These are phyloP conservation scores for Starmerella floris DNA, from an alignment of 805 yeast genomes.

Conservation along the genomic window DNA sequence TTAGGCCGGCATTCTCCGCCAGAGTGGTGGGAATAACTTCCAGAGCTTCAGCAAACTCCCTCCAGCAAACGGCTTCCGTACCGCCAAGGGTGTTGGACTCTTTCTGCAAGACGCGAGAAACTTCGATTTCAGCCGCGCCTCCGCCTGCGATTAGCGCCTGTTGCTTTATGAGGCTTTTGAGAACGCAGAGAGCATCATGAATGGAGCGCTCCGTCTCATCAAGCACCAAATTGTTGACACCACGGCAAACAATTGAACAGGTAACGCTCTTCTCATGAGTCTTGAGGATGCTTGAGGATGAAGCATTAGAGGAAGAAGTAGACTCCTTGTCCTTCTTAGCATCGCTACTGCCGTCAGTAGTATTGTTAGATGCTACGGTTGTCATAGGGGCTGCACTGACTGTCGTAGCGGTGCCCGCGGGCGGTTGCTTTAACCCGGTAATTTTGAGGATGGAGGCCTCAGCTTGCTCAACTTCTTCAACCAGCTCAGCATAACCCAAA, in stretches of 20 bases:
- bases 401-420: conserved; percentile 37
- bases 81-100: conserved; percentile 62
- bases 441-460: conserved; percentile 83
- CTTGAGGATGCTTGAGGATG: conserved; percentile 29
- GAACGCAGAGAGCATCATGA: conserved; percentile 94
- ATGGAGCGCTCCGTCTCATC: conserved; percentile 96
- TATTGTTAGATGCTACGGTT: background rate
- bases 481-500: conserved; percentile 78
- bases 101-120: conserved; percentile 55
- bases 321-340: conserved; percentile 16
- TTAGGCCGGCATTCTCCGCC: conserved; percentile 91
- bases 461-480: conserved; percentile 80
- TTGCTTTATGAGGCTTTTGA: conserved; percentile 75
- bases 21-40: conserved; percentile 88
- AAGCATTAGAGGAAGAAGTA: conserved; percentile 32
- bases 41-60: conserved; percentile 80
- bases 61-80: conserved; percentile 79
- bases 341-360: conserved; percentile 14
- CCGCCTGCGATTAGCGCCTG: conserved; percentile 94
- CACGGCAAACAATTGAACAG: conserved; percentile 73
- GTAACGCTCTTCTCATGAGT: conserved; percentile 10
- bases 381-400: conserved; percentile 27
- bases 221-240: conserved; percentile 77
- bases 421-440: conserved; percentile 43
- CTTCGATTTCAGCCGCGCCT: conserved; percentile 94